Evolutionary conservation across 2,329 filamentous ascomycete species (phyloP).

Genomic region (Phialocephala subalpina): DNA sequence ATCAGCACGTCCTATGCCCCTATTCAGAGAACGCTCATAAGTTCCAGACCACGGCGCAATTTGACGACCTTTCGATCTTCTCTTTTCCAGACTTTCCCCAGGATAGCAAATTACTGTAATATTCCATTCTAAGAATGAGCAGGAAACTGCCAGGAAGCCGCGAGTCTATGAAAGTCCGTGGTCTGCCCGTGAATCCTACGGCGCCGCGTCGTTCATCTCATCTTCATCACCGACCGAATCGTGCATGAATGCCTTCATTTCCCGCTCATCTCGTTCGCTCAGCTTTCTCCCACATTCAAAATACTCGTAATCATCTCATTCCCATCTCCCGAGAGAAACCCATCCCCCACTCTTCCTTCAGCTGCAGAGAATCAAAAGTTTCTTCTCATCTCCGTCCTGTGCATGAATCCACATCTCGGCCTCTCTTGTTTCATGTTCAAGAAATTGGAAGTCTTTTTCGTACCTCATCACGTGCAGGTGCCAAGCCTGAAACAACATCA

Average conservation of each 20-base stretch:
- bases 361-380: no score
- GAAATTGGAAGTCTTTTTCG: no score
- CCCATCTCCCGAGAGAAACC: neutral
- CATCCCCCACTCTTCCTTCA: no score
- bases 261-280: neutral
- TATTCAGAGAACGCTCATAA: no score
- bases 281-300: no score
- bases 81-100: neutral
- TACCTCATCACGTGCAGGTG: no score
- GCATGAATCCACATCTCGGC: no score
- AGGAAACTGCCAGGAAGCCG: no score
- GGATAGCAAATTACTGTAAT: neutral
- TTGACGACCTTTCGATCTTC: neutral
- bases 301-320: no score
- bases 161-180: neutral
- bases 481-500: no score
- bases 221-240: neutral
- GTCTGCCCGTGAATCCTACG: neutral
- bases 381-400: no score
- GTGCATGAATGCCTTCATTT: conserved; percentile 4
- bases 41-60: neutral
- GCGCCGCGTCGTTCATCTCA: neutral
- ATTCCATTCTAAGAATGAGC: neutral
- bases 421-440: no score
- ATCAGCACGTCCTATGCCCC: neutral